A percentile compares a stretch with the other conserved stretches of the same genome.
phyloP scores from a whole-genome alignment of 768 basidiomycete species.

The Boletellus emodensis region DNA sequence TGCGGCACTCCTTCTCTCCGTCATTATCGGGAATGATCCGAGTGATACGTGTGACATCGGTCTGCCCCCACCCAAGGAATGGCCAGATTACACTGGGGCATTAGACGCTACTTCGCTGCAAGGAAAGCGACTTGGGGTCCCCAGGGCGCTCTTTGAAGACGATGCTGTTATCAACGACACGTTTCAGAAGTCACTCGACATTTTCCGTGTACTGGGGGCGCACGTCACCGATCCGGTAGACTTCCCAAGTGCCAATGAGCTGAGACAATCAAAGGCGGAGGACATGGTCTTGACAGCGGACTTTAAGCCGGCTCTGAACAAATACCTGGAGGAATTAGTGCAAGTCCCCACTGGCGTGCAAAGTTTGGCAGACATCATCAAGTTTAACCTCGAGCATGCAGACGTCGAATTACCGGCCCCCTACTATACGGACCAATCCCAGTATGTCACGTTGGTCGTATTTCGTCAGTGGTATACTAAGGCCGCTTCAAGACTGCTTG shows the following conservation, averaged over 20 bases:
- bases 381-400: constrained; percentile 52
- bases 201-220: constrained; percentile 39
- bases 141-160: constrained; percentile 31
- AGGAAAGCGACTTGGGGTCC: constrained; percentile 45
- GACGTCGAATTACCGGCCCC: constrained; percentile 41
- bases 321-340: constrained; percentile 44
- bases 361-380: constrained; percentile 54
- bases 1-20: constrained; percentile 35
- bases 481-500: constrained; percentile 15
- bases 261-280: constrained; percentile 48
- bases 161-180: constrained; percentile 26
- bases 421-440: constrained; percentile 35
- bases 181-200: constrained; percentile 38
- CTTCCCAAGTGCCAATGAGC: constrained; percentile 50
- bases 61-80: constrained; percentile 38
- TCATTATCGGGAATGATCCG: constrained; percentile 43
- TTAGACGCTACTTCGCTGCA: constrained; percentile 42
- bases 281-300: constrained; percentile 50
- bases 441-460: constrained; percentile 19
- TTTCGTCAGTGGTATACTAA: constrained; percentile 4
- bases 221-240: constrained; percentile 60
- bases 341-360: constrained; percentile 58
- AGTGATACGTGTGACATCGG: constrained; percentile 37
- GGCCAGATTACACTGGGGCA: constrained; percentile 57
- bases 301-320: constrained; percentile 50